Evolutionary conservation across 192 early-diverging fungal genomes (phyloP), one percentile per base, ranked within the genome.

Genomic region (Backusella tarrabulga): DNA sequence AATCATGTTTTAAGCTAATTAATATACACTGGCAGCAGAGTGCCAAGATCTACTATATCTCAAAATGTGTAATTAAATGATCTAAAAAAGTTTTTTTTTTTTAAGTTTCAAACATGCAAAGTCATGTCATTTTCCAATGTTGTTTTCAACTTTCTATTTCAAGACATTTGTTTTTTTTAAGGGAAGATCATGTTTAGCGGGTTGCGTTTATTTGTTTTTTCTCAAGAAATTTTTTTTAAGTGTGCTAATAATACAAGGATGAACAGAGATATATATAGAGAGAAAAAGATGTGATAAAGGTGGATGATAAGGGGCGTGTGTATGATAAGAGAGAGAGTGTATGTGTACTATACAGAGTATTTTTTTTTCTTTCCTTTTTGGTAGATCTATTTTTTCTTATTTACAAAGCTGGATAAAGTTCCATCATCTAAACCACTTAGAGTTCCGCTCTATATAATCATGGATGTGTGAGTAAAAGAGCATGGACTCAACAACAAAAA

Each of bases 31-130:
- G 54, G 26, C 54, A 60, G 9, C 21, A 50, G 38, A 60, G 26
- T 60, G 54, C 54, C 54, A 60, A 60, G 54, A 60, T 60, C 21
- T 60, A 60, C 54, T 60, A 60, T 50, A n/a, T 6, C 54, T 60
- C 23, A 23, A 60, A 32, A 32, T 32, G 32, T 32, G 23, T 60
- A 60, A 60, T 60, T 60, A 60, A 60, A 60, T 14, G 56, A 12
- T 26, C 56, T 60, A 60, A 60, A 56, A 23, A 21, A 56, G 21
- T 6, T n/a, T n/a, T 32, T 32, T 32, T 32, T 32, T n/a, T n/a
- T 52, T 56, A 56, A 2, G 54, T 60, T 60, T 60, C 23, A 60
- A 17, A 50, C 17, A 19, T 50, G 4, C 4, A 11, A 60, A 60
- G 56, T 60, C 56, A 60, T 60, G 23, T 26, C 56, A 60, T 60